These are phyloP conservation scores for Quercus lobata DNA, from an alignment of 331 rosid genomes.

Conservation along the genomic window DNA sequence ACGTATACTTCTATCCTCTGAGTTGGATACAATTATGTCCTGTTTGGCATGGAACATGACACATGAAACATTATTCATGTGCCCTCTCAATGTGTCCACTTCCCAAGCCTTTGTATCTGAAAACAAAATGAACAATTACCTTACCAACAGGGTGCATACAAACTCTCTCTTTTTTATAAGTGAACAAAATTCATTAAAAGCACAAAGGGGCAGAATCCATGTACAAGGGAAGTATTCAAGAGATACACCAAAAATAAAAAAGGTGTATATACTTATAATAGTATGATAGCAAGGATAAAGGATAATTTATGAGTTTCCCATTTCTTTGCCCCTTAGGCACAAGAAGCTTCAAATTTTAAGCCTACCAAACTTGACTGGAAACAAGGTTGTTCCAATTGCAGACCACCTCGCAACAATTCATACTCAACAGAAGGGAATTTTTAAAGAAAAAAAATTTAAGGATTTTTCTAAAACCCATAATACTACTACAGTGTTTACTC, in stretches of 20 bases:
- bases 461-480: neutral
- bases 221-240: no score
- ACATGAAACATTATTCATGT: constrained; percentile 96
- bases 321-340: neutral
- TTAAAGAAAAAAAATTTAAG: neutral
- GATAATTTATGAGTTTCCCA: neutral
- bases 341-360: neutral
- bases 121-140: constrained; percentile 12
- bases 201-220: no score
- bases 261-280: neutral
- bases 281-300: neutral
- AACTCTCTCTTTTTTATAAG: no score
- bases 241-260: no score
- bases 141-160: neutral
- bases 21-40: constrained; percentile 92
- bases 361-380: neutral
- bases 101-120: constrained; percentile 98
- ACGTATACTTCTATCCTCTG: constrained; percentile 96
- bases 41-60: constrained; percentile 93
- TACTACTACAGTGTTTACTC: neutral
- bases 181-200: no score
- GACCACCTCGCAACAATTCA: neutral
- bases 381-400: neutral
- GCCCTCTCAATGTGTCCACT: constrained; percentile 96
- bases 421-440: neutral